A percentile compares a stretch with the other conserved stretches of the same genome.
These are phyloP conservation scores for Monilinia fructigena DNA, from an alignment of 2,329 filamentous ascomycete species.

Conservation along the genomic window DNA sequence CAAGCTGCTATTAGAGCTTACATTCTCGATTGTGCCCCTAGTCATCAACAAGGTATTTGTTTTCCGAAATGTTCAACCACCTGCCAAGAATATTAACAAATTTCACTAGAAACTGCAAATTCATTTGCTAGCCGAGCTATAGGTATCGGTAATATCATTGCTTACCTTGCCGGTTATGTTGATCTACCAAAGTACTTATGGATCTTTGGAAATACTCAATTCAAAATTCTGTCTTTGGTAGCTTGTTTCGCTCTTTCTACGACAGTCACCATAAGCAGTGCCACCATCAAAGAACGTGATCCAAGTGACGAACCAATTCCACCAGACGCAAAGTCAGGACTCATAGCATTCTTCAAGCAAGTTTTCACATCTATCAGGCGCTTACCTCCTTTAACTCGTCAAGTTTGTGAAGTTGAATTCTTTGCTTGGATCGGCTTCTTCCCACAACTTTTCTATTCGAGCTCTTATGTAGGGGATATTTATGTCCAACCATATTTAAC, in stretches of 20 bases:
- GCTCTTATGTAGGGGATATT: constrained; percentile 89
- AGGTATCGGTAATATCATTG: constrained; percentile 86
- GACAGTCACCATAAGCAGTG: constrained; percentile 70
- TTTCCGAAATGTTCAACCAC: not conserved
- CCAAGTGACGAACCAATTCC: constrained; percentile 69
- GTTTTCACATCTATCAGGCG: constrained; percentile 74
- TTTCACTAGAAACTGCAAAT: constrained; percentile 62
- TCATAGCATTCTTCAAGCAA: constrained; percentile 76
- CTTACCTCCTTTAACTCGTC: constrained; percentile 77
- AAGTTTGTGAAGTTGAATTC: constrained; percentile 79
- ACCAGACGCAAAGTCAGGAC: constrained; percentile 58
- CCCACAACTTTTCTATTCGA: constrained; percentile 92
- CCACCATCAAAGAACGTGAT: constrained; percentile 73
- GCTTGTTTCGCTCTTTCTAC: constrained; percentile 70
- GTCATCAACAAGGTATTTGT: constrained; percentile 72
- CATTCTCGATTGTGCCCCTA: constrained; percentile 88
- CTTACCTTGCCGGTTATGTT: constrained; percentile 83
- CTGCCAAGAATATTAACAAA: constrained; percentile 5
- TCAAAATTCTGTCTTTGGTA: constrained; percentile 87
- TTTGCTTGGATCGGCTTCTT: constrained; percentile 96
- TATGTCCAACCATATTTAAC: constrained; percentile 82
- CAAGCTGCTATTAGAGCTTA: constrained; percentile 90
- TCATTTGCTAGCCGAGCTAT: constrained; percentile 88
- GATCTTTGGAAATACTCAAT: constrained; percentile 84
- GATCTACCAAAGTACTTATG: constrained; percentile 72